These are phyloP conservation scores for Phoma sp. DNA, from an alignment of 2,329 filamentous ascomycete species.

Conservation along the genomic window DNA sequence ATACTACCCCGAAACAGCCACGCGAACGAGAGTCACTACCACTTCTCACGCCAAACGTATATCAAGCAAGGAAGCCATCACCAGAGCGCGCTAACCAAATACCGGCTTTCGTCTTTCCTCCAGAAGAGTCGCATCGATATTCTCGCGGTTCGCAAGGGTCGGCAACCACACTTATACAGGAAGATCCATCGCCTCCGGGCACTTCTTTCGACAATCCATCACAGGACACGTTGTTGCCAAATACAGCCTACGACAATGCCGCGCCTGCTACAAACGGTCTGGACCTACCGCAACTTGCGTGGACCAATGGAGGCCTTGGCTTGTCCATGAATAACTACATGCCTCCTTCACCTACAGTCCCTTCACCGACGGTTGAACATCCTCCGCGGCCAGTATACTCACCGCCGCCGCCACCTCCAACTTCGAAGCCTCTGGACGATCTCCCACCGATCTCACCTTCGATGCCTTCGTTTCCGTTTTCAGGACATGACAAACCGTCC, in stretches of 20 bases:
- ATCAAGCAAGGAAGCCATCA: constrained; percentile 16
- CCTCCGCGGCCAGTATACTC: constrained; percentile 56
- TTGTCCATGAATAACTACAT: constrained; percentile 50
- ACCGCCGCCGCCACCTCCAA: constrained; percentile 54
- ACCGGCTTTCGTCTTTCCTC: constrained; percentile 49
- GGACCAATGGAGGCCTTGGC: constrained; percentile 52
- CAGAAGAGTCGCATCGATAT: constrained; percentile 44
- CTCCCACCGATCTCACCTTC: constrained; percentile 21
- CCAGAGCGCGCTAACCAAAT: constrained; percentile 38
- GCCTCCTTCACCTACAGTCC: constrained; percentile 29
- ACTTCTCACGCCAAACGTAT: constrained; percentile 14
- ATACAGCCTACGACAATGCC: constrained; percentile 41
- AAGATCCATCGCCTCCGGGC: constrained; percentile 43
- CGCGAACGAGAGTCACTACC: constrained; percentile 3
- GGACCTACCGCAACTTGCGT: constrained; percentile 49
- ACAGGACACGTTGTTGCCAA: constrained; percentile 45
- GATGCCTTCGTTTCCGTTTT: constrained; percentile 5
- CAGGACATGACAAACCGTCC: constrained; percentile 7
- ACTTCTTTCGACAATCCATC: constrained; percentile 40
- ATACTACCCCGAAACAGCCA: constrained; percentile 15
- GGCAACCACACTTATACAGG: constrained; percentile 42
- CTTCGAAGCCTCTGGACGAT: constrained; percentile 16
- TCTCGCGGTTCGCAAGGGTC: constrained; percentile 44
- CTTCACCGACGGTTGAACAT: constrained; percentile 39
- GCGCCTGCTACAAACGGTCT: constrained; percentile 31